phyloP scores from a whole-genome alignment of 2,329 filamentous ascomycete genomes.

The Verticillium tricorpus region DNA sequence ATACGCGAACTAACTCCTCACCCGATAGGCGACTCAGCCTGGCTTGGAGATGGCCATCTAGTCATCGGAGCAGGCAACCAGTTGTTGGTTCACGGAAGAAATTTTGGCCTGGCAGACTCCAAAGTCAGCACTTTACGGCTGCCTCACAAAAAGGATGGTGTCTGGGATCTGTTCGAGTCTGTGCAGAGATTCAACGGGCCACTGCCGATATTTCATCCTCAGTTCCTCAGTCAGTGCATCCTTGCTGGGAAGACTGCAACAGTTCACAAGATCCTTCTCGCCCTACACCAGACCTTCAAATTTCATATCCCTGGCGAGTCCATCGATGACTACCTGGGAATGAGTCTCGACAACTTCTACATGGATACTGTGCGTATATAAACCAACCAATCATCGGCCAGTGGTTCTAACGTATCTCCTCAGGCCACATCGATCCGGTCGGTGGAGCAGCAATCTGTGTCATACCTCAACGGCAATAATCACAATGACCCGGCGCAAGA shows the following conservation, averaged over 20 bases:
- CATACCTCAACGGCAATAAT: constrained; percentile 29
- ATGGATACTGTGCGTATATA: constrained; percentile 6
- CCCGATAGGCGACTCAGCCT: constrained; percentile 88
- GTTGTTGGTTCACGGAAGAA: constrained; percentile 76
- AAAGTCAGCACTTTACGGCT: constrained; percentile 49
- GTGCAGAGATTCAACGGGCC: constrained; percentile 83
- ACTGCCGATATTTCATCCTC: constrained; percentile 86
- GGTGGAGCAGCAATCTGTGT: constrained; percentile 24
- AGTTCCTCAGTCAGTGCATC: constrained; percentile 83
- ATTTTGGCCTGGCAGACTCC: constrained; percentile 60
- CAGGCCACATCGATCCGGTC: constrained; percentile 3
- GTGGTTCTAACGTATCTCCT: neutral
- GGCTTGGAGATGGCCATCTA: constrained; percentile 80
- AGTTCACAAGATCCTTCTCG: constrained; percentile 68
- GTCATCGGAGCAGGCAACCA: constrained; percentile 90
- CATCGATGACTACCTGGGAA: constrained; percentile 72
- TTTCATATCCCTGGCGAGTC: constrained; percentile 78
- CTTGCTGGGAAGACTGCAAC: constrained; percentile 69
- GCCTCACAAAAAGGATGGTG: constrained; percentile 42
- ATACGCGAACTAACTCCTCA: constrained; percentile 81
- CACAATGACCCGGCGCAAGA: constrained; percentile 32
- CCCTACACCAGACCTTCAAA: constrained; percentile 71
- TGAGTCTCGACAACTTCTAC: constrained; percentile 59
- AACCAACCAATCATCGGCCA: neutral
- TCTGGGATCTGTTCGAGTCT: constrained; percentile 72